Percentiles rank a stretch among this genome's conserved stretches.
These are phyloP conservation scores for Zymoseptoria crescenta DNA, from an alignment of 2,329 filamentous ascomycete species.

Conservation along the genomic window DNA sequence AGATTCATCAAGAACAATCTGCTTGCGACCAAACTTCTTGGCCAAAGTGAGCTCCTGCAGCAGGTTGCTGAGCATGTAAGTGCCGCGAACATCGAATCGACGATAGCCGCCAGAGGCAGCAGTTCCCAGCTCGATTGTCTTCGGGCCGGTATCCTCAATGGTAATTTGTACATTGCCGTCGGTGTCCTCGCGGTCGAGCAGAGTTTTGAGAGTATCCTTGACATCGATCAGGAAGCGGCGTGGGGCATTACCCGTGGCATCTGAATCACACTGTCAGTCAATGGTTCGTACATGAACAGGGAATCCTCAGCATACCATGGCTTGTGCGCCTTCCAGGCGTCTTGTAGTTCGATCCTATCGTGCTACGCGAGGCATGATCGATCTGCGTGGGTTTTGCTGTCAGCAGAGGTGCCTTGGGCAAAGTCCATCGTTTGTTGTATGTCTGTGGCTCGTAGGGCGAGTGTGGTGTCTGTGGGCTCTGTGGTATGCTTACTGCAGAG, in stretches of 20 bases:
- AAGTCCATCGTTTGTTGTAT: constrained; percentile 1
- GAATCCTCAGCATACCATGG: constrained; percentile 20
- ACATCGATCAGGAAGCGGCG: constrained; percentile 84
- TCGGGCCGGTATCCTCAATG: constrained; percentile 89
- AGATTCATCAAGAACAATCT: constrained; percentile 84
- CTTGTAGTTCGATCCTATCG: constrained; percentile 15
- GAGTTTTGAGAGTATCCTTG: constrained; percentile 68
- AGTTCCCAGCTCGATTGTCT: constrained; percentile 80
- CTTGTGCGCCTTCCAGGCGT: constrained; percentile 23
- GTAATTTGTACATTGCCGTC: constrained; percentile 96
- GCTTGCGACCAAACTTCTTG: constrained; percentile 79
- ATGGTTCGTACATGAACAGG: neutral
- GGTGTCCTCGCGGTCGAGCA: constrained; percentile 82
- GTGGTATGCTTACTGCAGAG: constrained; percentile 43
- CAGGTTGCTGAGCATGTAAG: constrained; percentile 94
- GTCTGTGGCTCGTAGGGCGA: constrained; percentile 7
- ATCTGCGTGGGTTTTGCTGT: constrained; percentile 14
- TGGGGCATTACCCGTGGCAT: constrained; percentile 61
- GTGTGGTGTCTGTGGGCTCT: neutral
- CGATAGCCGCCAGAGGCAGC: constrained; percentile 79
- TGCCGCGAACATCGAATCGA: constrained; percentile 84
- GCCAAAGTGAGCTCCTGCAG: constrained; percentile 90
- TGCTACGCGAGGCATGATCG: constrained; percentile 13
- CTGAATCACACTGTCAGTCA: constrained; percentile 38
- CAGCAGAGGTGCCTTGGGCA: constrained; percentile 1